Conservation (phyloP, 768 basidiomycete genomes). For the Amyloporia xantha region DNA sequence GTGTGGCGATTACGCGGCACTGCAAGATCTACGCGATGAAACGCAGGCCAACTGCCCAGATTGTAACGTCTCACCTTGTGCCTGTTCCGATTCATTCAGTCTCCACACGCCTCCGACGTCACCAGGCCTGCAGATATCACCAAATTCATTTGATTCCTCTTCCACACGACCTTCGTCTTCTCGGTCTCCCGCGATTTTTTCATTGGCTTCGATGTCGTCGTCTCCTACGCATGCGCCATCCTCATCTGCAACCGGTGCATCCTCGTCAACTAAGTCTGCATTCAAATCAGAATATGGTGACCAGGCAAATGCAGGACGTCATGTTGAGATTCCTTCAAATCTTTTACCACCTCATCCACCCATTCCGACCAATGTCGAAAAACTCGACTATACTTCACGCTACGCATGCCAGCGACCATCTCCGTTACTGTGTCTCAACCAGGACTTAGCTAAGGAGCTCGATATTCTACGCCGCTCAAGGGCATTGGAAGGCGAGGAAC, state of each 20-base stretch:
- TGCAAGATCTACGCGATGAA: constrained; percentile 43
- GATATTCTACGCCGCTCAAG: constrained; percentile 51
- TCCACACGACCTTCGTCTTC: background rate
- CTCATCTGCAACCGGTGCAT: no score
- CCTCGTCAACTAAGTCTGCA: no score
- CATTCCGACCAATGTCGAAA: constrained; percentile 10
- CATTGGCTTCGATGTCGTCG: background rate
- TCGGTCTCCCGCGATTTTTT: no score
- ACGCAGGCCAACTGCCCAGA: constrained; percentile 41
- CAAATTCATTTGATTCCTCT: background rate
- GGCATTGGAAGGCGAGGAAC: constrained; percentile 58
- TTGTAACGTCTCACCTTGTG: constrained; percentile 19
- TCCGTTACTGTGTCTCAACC: constrained; percentile 65
- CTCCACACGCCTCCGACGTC: background rate
- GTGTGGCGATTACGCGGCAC: constrained; percentile 50
- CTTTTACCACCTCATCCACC: constrained; percentile 18
- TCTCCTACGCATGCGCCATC: constrained; percentile 8
- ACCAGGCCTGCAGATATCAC: background rate
- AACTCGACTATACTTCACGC: constrained; percentile 28
- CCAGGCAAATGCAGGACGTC: background rate
- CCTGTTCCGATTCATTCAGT: constrained; percentile 15
- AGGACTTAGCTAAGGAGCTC: constrained; percentile 52
- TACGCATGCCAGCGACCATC: constrained; percentile 60
- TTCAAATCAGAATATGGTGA: no score
- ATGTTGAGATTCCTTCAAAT: constrained; percentile 14